Evolutionary conservation across 805 yeast species (phyloP).

Genomic region (Candida maltosa): DNA sequence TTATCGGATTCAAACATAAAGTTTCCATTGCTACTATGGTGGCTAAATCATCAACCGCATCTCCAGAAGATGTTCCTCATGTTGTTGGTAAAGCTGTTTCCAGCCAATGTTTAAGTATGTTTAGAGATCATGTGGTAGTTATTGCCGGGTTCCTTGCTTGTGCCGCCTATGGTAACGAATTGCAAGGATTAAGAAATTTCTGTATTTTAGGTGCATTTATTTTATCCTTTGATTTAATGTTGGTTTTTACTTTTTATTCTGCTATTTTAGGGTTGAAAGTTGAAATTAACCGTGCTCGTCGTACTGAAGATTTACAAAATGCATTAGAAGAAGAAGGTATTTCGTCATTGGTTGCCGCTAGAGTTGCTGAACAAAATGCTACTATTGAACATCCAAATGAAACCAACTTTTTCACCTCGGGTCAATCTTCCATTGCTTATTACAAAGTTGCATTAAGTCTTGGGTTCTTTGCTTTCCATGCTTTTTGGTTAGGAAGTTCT

Average conservation of each 20-base stretch:
- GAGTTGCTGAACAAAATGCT: conserved; percentile 52
- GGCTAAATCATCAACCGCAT: conserved; percentile 33
- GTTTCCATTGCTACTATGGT: conserved; percentile 66
- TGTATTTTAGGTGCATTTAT: conserved; percentile 72
- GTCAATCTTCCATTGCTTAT: conserved; percentile 38
- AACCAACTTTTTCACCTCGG: conserved; percentile 19
- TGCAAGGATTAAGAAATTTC: conserved; percentile 76
- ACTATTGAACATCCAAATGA: conserved; percentile 34
- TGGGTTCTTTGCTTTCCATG: conserved; percentile 59
- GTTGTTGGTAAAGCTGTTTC: conserved; percentile 41
- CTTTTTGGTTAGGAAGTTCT: conserved; percentile 66
- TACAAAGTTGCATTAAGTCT: conserved; percentile 61
- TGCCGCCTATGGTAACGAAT: conserved; percentile 58
- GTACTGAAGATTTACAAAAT: conserved; percentile 70
- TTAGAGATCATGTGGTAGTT: conserved; percentile 75
- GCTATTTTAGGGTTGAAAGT: conserved; percentile 84
- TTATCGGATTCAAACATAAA: conserved; percentile 88
- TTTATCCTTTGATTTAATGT: conserved; percentile 64
- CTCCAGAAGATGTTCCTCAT: conserved; percentile 39
- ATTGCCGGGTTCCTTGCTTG: conserved; percentile 68
- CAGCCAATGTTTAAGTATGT: conserved; percentile 47
- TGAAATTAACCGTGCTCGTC: conserved; percentile 82
- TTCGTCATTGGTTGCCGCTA: conserved; percentile 63
- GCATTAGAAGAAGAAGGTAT: conserved; percentile 94
- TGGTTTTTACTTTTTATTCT: conserved; percentile 77